Evolutionary conservation across 345 rosid genomes (phyloP).

Genomic region (Populus alba): DNA sequence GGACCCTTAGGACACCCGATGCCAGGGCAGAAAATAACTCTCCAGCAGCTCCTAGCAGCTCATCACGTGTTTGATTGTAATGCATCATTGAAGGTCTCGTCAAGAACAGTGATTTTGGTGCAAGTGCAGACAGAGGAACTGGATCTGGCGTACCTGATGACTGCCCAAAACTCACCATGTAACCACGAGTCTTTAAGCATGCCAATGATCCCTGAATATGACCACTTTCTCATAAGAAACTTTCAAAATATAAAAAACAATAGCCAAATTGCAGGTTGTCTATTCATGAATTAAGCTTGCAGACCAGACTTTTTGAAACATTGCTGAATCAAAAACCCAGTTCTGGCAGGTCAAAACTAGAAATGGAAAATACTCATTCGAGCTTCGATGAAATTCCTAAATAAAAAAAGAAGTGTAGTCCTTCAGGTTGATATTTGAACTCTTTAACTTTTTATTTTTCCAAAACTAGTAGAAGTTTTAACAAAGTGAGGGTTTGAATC

Average conservation of each 20-base stretch:
- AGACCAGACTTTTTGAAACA: too few relatives aligned
- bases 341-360: too few relatives aligned
- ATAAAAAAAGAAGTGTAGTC: too few relatives aligned
- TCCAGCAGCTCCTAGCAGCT: constrained; percentile 67
- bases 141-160: constrained; percentile 83
- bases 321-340: too few relatives aligned
- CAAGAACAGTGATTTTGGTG: constrained; percentile 68
- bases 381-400: too few relatives aligned
- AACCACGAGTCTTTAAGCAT: constrained; percentile 71
- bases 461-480: too few relatives aligned
- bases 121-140: constrained; percentile 64
- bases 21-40: constrained; percentile 61
- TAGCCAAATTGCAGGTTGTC: not conserved
- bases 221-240: not conserved
- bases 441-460: too few relatives aligned
- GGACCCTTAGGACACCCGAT: constrained; percentile 59
- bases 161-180: constrained; percentile 87
- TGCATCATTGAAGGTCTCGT: constrained; percentile 77
- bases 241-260: not conserved
- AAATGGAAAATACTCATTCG: too few relatives aligned
- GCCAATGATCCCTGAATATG: constrained; percentile 69
- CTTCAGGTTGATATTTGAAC: too few relatives aligned
- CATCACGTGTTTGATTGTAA: constrained; percentile 63
- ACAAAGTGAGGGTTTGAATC: too few relatives aligned
- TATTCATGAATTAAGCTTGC: too few relatives aligned